Base-by-base conservation (phyloP, 176 grass and related monocot species). In the Bonia amplexicaulis region DNA sequence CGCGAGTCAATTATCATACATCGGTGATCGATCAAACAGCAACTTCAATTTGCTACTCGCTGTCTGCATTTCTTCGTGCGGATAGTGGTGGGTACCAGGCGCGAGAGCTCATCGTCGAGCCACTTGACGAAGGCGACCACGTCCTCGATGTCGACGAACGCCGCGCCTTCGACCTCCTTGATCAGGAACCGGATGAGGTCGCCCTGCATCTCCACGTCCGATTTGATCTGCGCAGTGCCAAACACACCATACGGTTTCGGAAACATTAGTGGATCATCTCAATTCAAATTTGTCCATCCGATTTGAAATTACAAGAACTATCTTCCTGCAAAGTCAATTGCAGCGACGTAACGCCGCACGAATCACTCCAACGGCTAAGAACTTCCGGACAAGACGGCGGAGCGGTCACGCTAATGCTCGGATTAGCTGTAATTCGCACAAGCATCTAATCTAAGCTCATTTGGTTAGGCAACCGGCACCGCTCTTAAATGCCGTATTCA, bases 111-210 rank as follows among this genome's bases (percentile, higher is more conserved):
- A 69, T 94, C 90, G 84, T 99, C 97, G 45, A 99, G 97, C 97
- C 97, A 99, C 88, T 99, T 99, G 88, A 99, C 97, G 81, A 96
- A 99, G 82, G 82, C 82, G 47, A 96, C 88, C 2, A 99, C 97
- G 46, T 92, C 97, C 9, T 99, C 93, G 70, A 99, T 96, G 82
- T 84, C 71, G 19, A 33, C 63, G 53, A 99, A 92, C 57, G 91
- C 85, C 4, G 93, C 91, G 12, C 79, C 71, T 52, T 92, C 88
- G 46, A 99, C 91, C 54, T 94, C 90, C 78, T 99, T 99, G 39
- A 99, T 99, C 35, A 99, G 86, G 84, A 91, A 94, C 75, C 86
- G 76, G 76, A 99, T 94, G 69, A 96, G 90, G 70, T 96, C 90
- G 59, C 97, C 97, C 77, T 96, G 97, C 80, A 81, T 88, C 89